Evolutionary conservation across 768 basidiomycete genomes (phyloP).

Genomic region (Saitozyma podzolica): DNA sequence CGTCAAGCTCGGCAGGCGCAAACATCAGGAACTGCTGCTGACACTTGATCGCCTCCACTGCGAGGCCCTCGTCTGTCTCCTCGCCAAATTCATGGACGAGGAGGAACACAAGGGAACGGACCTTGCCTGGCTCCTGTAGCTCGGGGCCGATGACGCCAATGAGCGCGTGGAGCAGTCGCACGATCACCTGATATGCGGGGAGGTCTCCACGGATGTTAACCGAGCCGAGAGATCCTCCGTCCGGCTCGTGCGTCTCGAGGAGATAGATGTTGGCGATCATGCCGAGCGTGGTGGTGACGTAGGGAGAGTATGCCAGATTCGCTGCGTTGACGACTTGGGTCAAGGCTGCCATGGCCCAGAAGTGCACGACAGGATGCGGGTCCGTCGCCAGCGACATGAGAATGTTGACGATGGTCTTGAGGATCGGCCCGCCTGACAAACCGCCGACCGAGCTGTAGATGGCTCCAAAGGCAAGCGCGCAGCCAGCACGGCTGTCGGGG

Average conservation of each 20-base stretch:
- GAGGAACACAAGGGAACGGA: conserved; percentile 76
- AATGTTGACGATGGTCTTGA: conserved; percentile 94
- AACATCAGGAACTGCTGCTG: conserved; percentile 98
- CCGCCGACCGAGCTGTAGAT: conserved; percentile 91
- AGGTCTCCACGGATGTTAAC: conserved; percentile 86
- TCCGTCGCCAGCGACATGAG: conserved; percentile 93
- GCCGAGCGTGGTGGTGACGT: conserved; percentile 81
- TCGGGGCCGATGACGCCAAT: conserved; percentile 94
- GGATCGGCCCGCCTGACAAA: conserved; percentile 86
- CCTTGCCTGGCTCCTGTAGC: conserved; percentile 79
- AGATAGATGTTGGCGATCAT: conserved; percentile 88
- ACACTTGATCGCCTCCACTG: conserved; percentile 92
- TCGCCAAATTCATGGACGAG: conserved; percentile 80
- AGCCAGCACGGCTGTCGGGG: conserved; percentile 87
- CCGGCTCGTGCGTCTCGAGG: conserved; percentile 85
- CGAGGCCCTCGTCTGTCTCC: conserved; percentile 82
- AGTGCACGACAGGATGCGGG: conserved; percentile 94
- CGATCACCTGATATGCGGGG: conserved; percentile 86
- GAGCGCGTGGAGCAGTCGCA: conserved; percentile 87
- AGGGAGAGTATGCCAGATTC: conserved; percentile 85
- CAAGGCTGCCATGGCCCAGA: conserved; percentile 83
- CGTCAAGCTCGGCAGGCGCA: conserved; percentile 76
- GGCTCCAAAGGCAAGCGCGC: conserved; percentile 85
- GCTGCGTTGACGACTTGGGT: conserved; percentile 86
- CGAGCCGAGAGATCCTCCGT: conserved; percentile 79